Base-by-base conservation (phyloP, 2,329 filamentous ascomycete species). In the Allantophomopsis lycopodina region DNA sequence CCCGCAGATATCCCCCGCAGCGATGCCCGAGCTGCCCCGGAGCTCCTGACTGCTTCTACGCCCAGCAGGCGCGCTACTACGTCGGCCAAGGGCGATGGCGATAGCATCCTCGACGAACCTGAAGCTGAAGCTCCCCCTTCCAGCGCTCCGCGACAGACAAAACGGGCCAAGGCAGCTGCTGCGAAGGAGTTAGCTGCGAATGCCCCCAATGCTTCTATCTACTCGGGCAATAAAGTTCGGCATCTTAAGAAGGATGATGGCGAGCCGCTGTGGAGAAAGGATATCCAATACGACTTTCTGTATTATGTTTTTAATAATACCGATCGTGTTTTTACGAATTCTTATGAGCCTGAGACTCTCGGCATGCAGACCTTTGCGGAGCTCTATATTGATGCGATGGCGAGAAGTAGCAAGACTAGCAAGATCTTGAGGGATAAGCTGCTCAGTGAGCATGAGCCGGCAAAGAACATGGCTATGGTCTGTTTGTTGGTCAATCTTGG, bases 391-490 rank as follows among this genome's bases (percentile, higher is more conserved):
- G 91, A 96, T 61, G 89, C 91, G 44, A 96, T 98, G 89, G 87
- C 91, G 3, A 77, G 87, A 59, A 98, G 91, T 64, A 95, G 86
- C 69, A 98, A 98, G 68, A 96, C 89, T 20, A 96, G 91, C 69
- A 96, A 96, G 64, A 91, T 98, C 37, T 69, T 98, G 47, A 86
- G 94, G 60, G 91, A 98, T 61, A 96, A 98, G 66, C 71, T 98
- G 47, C 71, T 94, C 53, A 91, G 81, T 49, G 91, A 98, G 58
- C 79, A 85, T 53, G 80, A 86, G 47, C 88, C 88, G 16, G 91
- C 89, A 30, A 87, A 94, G 59, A 89, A 86, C 55, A 98, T 98
- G 91, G 91, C 91, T 39, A 98, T 98, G 91, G 89, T 98, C 43
- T 98, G 91, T 61, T 66, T 98, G 48, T 65, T 98, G 52, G 91